A percentile compares a stretch with the other conserved stretches of the same genome.
Evolutionary conservation across 345 rosid species (phyloP).

Genomic region (Salix koriyanagi): DNA sequence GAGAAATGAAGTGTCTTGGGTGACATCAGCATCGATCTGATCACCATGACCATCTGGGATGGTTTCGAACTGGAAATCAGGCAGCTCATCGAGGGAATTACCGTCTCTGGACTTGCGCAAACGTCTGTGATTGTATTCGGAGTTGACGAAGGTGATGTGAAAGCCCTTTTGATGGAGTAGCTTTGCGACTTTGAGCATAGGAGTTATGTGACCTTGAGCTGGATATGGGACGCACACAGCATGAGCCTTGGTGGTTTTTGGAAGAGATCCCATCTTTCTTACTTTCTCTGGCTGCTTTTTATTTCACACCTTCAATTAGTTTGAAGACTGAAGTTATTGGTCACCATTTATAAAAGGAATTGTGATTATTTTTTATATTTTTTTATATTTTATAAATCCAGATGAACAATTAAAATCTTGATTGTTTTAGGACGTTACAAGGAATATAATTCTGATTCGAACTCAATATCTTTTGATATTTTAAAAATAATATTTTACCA

Average conservation of each 20-base stretch:
- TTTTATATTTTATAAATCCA: no score
- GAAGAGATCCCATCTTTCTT: no score
- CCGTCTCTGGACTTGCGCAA: neutral
- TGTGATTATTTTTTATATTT: no score
- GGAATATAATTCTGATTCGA: no score
- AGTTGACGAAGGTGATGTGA: constrained; percentile 40
- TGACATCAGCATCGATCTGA: neutral
- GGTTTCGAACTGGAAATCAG: constrained; percentile 1
- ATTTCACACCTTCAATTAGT: no score
- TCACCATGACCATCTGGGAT: neutral
- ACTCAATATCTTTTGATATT: no score
- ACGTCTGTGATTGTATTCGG: neutral
- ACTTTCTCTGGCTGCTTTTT: no score
- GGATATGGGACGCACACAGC: constrained; percentile 35
- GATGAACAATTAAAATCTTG: no score
- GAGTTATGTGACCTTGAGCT: constrained; percentile 38
- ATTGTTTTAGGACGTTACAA: no score
- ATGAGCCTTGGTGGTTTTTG: constrained; percentile 9
- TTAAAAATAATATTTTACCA: no score
- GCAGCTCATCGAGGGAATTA: neutral
- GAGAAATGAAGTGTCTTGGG: neutral
- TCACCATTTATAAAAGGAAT: no score
- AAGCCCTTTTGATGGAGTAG: constrained; percentile 35
- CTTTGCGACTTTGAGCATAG: constrained; percentile 34
- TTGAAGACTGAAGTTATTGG: no score